Conservation (phyloP, 208 protist species). For the Novymonas esmeraldas region DNA sequence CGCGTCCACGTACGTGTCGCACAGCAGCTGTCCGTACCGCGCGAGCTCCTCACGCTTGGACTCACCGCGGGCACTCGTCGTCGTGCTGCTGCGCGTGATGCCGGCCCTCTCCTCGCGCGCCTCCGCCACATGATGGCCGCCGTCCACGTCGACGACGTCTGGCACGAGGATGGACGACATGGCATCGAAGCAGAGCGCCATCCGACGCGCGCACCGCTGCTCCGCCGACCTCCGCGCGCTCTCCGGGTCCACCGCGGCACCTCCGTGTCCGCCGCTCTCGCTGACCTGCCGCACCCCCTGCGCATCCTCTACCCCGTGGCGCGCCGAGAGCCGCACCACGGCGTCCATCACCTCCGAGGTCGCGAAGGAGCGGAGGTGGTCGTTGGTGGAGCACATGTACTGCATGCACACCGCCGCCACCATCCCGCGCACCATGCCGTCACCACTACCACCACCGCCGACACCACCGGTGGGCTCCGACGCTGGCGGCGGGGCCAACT, state of each 20-base stretch:
- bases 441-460: too few relatives aligned
- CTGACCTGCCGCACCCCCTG: neutral
- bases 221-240: constrained; percentile 9
- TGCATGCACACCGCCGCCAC: constrained; percentile 70
- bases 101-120: constrained; percentile 6
- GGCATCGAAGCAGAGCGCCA: constrained; percentile 64
- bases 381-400: constrained; percentile 64
- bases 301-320: constrained; percentile 6
- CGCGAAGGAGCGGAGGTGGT: constrained; percentile 65
- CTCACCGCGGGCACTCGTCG: constrained; percentile 9
- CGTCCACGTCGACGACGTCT: constrained; percentile 12
- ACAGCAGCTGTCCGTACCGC: constrained; percentile 70
- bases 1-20: constrained; percentile 78
- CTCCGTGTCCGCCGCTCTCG: too few relatives aligned
- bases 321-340: constrained; percentile 45
- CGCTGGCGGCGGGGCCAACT: neutral
- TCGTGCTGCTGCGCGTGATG: constrained; percentile 7
- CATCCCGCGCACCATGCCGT: constrained; percentile 25
- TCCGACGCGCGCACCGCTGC: constrained; percentile 23
- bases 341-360: constrained; percentile 78
- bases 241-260: constrained; percentile 10
- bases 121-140: constrained; percentile 4
- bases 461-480: constrained; percentile 3
- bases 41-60: constrained; percentile 42
- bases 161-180: constrained; percentile 64